Evolutionary conservation across 345 rosid genomes (phyloP).

Genomic region (Rubroshorea leprosula): DNA sequence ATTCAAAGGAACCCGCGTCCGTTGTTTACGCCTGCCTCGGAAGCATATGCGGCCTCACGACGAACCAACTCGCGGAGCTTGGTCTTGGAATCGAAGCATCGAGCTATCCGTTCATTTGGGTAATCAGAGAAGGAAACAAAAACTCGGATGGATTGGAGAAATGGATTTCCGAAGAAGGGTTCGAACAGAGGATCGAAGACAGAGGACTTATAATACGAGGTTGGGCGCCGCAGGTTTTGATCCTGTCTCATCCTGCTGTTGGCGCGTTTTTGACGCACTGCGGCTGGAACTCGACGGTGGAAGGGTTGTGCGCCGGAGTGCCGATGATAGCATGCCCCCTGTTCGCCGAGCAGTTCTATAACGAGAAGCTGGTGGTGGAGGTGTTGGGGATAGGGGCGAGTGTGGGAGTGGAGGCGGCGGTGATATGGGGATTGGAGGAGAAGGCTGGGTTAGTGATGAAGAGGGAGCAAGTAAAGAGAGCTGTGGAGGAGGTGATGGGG

Average conservation of each 20-base stretch:
- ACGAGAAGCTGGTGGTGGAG: slow-evolving; percentile 32
- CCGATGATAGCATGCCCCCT: slow-evolving; percentile 37
- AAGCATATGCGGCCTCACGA: slow-evolving; percentile 30
- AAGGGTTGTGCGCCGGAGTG: slow-evolving; percentile 37
- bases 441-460: slow-evolving; percentile 24
- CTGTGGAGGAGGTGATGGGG: slow-evolving; percentile 25
- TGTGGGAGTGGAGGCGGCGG: slow-evolving; percentile 30
- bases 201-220: slow-evolving; percentile 46
- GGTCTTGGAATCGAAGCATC: slow-evolving; percentile 45
- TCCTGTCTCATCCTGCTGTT: slow-evolving; percentile 39
- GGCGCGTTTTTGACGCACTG: slow-evolving; percentile 58
- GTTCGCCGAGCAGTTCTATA: slow-evolving; percentile 31
- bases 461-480: slow-evolving; percentile 22
- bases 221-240: slow-evolving; percentile 53
- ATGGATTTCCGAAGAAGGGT: slow-evolving; percentile 23
- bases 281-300: slow-evolving; percentile 58
- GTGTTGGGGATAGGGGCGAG: slow-evolving; percentile 34
- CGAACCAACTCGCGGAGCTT: slow-evolving; percentile 34
- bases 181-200: slow-evolving; percentile 31
- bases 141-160: background rate
- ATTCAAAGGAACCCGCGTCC: slow-evolving; percentile 15
- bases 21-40: slow-evolving; percentile 50
- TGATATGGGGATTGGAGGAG: slow-evolving; percentile 35
- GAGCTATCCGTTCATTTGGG: slow-evolving; percentile 29
- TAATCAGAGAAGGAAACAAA: slow-evolving; percentile 11